Evolutionary conservation across 345 rosid genomes (phyloP).

Genomic region (Excoecaria cochinchinensis): DNA sequence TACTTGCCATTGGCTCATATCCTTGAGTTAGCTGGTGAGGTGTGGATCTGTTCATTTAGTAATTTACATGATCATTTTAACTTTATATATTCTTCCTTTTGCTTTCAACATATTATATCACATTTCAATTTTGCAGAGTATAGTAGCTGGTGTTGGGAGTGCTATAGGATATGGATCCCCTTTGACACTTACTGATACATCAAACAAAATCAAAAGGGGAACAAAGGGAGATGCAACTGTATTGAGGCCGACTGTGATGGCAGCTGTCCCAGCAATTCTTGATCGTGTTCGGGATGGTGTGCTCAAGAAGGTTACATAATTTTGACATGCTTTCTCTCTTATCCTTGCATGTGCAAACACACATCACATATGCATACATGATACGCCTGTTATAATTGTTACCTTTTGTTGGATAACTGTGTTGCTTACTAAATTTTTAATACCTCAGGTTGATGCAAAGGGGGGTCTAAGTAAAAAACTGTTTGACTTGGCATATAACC

Average conservation of each 20-base stretch:
- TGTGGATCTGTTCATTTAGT: constrained; percentile 23
- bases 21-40: constrained; percentile 98
- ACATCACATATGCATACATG: not conserved
- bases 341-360: not conserved
- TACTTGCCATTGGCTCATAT: constrained; percentile 93
- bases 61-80: not conserved
- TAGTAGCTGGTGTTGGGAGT: constrained; percentile 81
- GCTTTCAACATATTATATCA: constrained; percentile 15
- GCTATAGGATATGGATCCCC: constrained; percentile 95
- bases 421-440: constrained; percentile 18
- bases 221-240: constrained; percentile 88
- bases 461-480: constrained; percentile 77
- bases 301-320: constrained; percentile 68
- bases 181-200: constrained; percentile 93
- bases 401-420: constrained; percentile 8
- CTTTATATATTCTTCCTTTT: not conserved
- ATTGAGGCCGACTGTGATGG: constrained; percentile 82
- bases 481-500: constrained; percentile 87
- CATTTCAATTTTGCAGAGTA: constrained; percentile 48
- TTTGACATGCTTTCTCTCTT: not conserved
- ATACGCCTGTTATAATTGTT: not conserved
- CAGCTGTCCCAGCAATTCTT: constrained; percentile 99
- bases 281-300: constrained; percentile 99
- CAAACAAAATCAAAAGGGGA: constrained; percentile 86
- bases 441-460: constrained; percentile 70